These are phyloP conservation scores for Aureobasidium sp. DNA, from an alignment of 2,329 filamentous ascomycete genomes.

Conservation along the genomic window DNA sequence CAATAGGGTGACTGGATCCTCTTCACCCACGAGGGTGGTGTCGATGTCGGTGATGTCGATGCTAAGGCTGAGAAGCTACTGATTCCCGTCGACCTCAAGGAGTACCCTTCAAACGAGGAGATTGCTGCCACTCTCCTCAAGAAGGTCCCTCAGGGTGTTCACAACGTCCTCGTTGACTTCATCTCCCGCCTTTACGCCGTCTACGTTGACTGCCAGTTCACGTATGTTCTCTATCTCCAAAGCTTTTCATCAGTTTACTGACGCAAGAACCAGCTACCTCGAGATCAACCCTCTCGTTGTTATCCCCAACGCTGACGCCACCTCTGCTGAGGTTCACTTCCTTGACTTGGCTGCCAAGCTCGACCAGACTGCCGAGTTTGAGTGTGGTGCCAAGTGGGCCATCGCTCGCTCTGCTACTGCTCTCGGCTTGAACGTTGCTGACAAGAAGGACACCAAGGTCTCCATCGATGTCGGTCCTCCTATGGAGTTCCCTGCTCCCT, in stretches of 20 bases:
- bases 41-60: conserved; percentile 98
- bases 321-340: conserved; percentile 93
- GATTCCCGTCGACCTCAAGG: conserved; percentile 85
- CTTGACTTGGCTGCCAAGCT: conserved; percentile 97
- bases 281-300: conserved; percentile 99
- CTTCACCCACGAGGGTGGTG: conserved; percentile 99
- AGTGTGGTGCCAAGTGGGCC: conserved; percentile 99
- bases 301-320: conserved; percentile 86
- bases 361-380: conserved; percentile 98
- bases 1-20: conserved; percentile 95
- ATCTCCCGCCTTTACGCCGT: conserved; percentile 97
- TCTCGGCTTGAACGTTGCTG: conserved; percentile 66
- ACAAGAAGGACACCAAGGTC: conserved; percentile 60
- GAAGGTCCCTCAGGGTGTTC: conserved; percentile 89
- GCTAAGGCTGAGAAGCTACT: conserved; percentile 98
- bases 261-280: conserved; percentile 55
- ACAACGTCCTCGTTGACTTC: conserved; percentile 99
- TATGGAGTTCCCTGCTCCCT: conserved; percentile 98
- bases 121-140: conserved; percentile 77
- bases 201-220: conserved; percentile 99
- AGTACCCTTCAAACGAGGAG: conserved; percentile 94
- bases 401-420: conserved; percentile 85
- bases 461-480: conserved; percentile 93
- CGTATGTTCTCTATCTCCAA: conserved; percentile 32
- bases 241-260: not conserved